phyloP scores from a whole-genome alignment of 495 filamentous ascomycete species.

The Penicillium argentinense region DNA sequence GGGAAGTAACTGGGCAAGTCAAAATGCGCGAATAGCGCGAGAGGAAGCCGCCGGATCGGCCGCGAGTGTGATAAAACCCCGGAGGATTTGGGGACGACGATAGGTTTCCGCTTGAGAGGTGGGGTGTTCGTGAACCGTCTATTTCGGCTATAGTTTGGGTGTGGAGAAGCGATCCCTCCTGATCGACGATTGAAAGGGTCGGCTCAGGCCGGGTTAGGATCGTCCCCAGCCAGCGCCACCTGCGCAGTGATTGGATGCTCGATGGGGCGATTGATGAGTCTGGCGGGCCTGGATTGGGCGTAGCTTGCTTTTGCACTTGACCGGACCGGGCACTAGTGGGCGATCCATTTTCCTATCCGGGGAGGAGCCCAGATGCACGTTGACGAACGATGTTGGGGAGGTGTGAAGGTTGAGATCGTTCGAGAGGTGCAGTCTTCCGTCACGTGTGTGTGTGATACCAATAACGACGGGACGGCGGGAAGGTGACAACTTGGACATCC shows the following conservation, averaged over 20 bases:
- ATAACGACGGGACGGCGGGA: no score
- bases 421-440: no score
- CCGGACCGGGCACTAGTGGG: neutral
- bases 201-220: neutral
- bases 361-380: no score
- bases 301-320: neutral
- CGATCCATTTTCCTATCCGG: neutral
- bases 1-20: no score
- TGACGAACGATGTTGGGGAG: neutral
- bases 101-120: neutral
- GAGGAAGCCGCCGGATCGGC: no score
- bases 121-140: neutral
- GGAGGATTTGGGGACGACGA: conserved; percentile 4
- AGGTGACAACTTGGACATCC: no score
- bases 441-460: no score
- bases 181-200: neutral
- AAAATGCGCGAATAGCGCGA: no score
- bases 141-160: conserved; percentile 1
- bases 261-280: conserved; percentile 15
- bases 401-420: no score
- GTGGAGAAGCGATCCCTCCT: neutral
- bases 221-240: neutral
- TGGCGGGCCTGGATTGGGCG: conserved; percentile 5
- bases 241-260: neutral
- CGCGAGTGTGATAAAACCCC: no score